A percentile compares a stretch with the other conserved stretches of the same genome.
Conservation (phyloP, 2,329 filamentous ascomycete genomes). For the Xylaria arbuscula region DNA sequence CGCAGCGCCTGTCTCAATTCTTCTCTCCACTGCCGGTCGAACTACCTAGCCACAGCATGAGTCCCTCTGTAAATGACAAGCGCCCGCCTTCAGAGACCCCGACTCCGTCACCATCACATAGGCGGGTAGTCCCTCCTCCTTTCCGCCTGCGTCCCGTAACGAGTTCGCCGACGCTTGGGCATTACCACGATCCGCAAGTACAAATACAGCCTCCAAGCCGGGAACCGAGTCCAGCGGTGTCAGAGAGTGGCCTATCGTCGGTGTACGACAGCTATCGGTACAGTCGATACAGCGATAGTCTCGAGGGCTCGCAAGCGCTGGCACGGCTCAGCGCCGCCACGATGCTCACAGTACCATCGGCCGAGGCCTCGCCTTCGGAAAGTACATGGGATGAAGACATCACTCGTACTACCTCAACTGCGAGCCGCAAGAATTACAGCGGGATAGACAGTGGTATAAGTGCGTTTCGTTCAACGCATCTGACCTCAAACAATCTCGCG, state of each 20-base stretch:
- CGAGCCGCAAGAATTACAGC: neutral
- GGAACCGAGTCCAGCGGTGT: conserved; percentile 35
- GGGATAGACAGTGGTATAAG: neutral
- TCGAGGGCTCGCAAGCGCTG: conserved; percentile 27
- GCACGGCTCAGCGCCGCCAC: conserved; percentile 34
- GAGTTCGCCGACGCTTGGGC: conserved; percentile 43
- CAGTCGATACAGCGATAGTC: conserved; percentile 30
- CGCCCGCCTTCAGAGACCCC: conserved; percentile 31
- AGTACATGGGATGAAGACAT: conserved; percentile 19
- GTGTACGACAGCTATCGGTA: conserved; percentile 48
- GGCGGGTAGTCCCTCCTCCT: conserved; percentile 42
- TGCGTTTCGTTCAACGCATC: neutral
- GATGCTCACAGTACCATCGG: conserved; percentile 32
- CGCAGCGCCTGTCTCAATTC: conserved; percentile 45
- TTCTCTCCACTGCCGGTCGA: conserved; percentile 46
- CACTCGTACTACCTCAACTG: neutral
- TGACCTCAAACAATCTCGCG: conserved; percentile 11
- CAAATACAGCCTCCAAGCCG: conserved; percentile 38
- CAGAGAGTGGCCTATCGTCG: conserved; percentile 48
- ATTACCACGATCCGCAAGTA: conserved; percentile 13
- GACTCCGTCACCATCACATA: conserved; percentile 40
- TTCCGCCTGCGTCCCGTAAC: conserved; percentile 40
- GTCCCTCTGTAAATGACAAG: neutral
- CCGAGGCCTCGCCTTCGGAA: conserved; percentile 16
- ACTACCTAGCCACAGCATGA: conserved; percentile 17